phyloP scores from a whole-genome alignment of 805 yeast genomes.

The Peterozyma toletana region DNA sequence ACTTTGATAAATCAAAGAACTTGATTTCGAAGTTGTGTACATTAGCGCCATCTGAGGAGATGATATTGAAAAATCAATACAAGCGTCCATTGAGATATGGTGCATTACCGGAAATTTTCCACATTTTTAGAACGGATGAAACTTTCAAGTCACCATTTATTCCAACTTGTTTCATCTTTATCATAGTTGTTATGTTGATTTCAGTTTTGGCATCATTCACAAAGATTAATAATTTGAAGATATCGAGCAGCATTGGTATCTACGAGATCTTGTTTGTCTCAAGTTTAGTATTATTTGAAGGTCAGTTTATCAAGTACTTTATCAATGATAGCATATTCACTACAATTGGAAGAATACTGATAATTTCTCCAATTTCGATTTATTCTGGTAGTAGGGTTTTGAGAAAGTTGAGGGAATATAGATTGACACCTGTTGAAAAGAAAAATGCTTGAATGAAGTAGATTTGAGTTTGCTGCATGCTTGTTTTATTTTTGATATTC shows the following conservation, averaged over 20 bases:
- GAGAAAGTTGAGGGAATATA: conserved; percentile 24
- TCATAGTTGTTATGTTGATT: conserved; percentile 32
- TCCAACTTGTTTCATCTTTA: conserved; percentile 43
- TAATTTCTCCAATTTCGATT: conserved; percentile 47
- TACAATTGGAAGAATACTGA: conserved; percentile 38
- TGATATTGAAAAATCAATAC: neutral
- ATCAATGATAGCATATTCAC: conserved; percentile 53
- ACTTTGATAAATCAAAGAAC: conserved; percentile 13
- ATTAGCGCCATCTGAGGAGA: conserved; percentile 7
- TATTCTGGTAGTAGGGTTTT: conserved; percentile 63
- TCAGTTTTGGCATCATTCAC: conserved; percentile 39
- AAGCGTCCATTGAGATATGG: conserved; percentile 32
- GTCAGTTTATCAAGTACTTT: conserved; percentile 49
- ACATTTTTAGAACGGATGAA: conserved; percentile 51
- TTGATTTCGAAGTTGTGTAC: conserved; percentile 11
- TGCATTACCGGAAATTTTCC: conserved; percentile 53
- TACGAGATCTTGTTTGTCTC: conserved; percentile 37
- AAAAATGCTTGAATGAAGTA: conserved; percentile 8
- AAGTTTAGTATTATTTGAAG: conserved; percentile 43
- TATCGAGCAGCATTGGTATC: conserved; percentile 21
- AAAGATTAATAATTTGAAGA: conserved; percentile 24
- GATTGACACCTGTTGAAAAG: conserved; percentile 14
- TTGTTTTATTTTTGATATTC: no score
- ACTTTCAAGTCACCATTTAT: conserved; percentile 41
- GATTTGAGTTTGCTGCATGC: no score